Evolutionary conservation across 257 asterid species (phyloP).

Genomic region (Solanum etuberosum): DNA sequence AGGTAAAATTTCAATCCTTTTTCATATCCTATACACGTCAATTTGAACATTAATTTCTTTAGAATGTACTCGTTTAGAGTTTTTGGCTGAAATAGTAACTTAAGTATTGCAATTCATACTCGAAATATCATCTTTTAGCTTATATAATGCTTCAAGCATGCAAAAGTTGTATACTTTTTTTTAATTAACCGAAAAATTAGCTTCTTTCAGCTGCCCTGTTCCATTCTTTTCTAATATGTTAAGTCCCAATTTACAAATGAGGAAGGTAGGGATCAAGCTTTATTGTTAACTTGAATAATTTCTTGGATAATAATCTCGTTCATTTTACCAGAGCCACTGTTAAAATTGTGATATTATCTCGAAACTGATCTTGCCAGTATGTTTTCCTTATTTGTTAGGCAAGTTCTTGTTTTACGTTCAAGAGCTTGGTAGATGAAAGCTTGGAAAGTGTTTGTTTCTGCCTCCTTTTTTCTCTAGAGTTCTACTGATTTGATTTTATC

Average conservation of each 20-base stretch:
- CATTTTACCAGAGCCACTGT: neutral
- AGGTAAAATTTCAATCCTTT: conserved; percentile 22
- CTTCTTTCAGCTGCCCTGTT: neutral
- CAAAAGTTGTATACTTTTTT: neutral
- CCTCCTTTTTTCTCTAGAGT: neutral
- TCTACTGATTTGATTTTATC: neutral
- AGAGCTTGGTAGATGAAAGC: neutral
- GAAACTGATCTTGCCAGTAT: neutral
- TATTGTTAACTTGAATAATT: neutral
- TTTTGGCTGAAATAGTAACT: neutral
- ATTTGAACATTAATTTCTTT: neutral
- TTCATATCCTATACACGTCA: neutral
- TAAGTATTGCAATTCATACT: neutral
- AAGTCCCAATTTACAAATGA: neutral
- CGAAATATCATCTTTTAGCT: neutral
- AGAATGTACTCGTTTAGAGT: neutral
- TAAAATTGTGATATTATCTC: neutral
- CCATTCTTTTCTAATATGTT: neutral
- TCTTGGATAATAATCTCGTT: neutral
- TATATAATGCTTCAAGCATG: neutral
- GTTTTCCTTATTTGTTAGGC: neutral
- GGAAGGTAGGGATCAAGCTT: neutral
- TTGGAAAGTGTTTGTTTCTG: neutral
- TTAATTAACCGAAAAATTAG: neutral
- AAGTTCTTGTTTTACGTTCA: neutral